Base-by-base conservation (phyloP, 345 rosid genomes). In the Populus pruinosa region DNA sequence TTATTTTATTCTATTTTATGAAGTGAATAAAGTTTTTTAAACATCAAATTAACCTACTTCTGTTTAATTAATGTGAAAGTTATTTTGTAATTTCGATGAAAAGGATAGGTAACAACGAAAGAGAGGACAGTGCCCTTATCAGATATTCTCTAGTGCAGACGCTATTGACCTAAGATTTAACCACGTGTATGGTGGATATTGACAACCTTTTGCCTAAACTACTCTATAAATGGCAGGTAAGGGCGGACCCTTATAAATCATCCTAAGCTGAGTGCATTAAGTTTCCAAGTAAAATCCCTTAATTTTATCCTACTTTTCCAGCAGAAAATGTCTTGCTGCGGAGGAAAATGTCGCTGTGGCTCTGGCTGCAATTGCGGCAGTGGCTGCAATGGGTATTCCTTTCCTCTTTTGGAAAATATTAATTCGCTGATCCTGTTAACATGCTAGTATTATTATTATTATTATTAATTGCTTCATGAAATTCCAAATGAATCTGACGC, bases 141-240 rank as follows among this genome's bases (percentile, higher is more conserved):
- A 2, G 14, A 43, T 43, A 43, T 2, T 43, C 47, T 43, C 47
- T 27, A 31, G 6, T 12, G 61, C 43, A 16, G 13, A 29, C 79
- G 82, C 78, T 78, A 55, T 21, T 36, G 25, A 9, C 31, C 69
- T 17, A 36, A 61, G 77, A 78, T 76, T 13, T 13, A 12, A 17
- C 82, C 86, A 86, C 77, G 85, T 84, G 88, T 84, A 73, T 70
- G 82, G 88, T 72, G n/a, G 41, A 77, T n/a, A 73, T 66, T 18
- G 11, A 9, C 12, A 4, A 7, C 17, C 16, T 0, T 66, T 29
- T 31, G 44, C 10, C 53, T 27, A 20, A 14, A 16, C 71, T 5
- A 0, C 56, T 5, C 31, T 81, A 86, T 86, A 84, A 82, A 82
- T 76, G 0, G 68, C 4, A 39, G 31, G 8, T n/a, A 13, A 63